These are phyloP conservation scores for Citeromyces nyonsensis DNA, from an alignment of 805 yeast species.

Conservation along the genomic window DNA sequence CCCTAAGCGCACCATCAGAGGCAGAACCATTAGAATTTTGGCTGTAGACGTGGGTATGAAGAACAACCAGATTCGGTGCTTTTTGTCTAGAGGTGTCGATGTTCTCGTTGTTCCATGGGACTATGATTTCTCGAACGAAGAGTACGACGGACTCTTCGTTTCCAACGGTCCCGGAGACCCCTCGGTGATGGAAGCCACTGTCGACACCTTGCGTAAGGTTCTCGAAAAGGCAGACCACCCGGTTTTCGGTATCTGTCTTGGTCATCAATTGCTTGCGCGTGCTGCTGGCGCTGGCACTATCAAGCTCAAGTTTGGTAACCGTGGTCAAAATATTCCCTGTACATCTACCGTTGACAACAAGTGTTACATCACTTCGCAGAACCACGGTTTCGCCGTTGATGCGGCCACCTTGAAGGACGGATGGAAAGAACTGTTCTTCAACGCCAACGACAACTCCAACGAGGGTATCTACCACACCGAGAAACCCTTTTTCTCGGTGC, in stretches of 20 bases:
- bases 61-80: slow-evolving; percentile 94
- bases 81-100: slow-evolving; percentile 92
- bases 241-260: slow-evolving; percentile 93
- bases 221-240: slow-evolving; percentile 65
- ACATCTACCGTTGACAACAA: slow-evolving; percentile 81
- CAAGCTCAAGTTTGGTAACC: slow-evolving; percentile 94
- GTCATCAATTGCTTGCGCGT: slow-evolving; percentile 92
- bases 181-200: slow-evolving; percentile 59
- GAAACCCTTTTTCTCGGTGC: slow-evolving; percentile 91
- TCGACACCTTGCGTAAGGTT: slow-evolving; percentile 39
- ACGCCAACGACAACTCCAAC: slow-evolving; percentile 93
- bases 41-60: slow-evolving; percentile 98
- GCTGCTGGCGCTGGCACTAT: slow-evolving; percentile 90
- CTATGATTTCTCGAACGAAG: slow-evolving; percentile 65
- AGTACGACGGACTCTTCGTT: slow-evolving; percentile 87
- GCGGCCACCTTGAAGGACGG: slow-evolving; percentile 53
- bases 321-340: slow-evolving; percentile 98
- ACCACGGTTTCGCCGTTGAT: slow-evolving; percentile 97
- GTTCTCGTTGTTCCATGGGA: slow-evolving; percentile 93
- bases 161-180: slow-evolving; percentile 99
- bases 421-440: slow-evolving; percentile 91
- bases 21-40: slow-evolving; percentile 65
- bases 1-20: slow-evolving; percentile 46
- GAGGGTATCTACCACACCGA: slow-evolving; percentile 92
- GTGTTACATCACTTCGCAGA: slow-evolving; percentile 97